phyloP scores from a whole-genome alignment of 2,329 filamentous ascomycete genomes.

The Clonostachys solani region DNA sequence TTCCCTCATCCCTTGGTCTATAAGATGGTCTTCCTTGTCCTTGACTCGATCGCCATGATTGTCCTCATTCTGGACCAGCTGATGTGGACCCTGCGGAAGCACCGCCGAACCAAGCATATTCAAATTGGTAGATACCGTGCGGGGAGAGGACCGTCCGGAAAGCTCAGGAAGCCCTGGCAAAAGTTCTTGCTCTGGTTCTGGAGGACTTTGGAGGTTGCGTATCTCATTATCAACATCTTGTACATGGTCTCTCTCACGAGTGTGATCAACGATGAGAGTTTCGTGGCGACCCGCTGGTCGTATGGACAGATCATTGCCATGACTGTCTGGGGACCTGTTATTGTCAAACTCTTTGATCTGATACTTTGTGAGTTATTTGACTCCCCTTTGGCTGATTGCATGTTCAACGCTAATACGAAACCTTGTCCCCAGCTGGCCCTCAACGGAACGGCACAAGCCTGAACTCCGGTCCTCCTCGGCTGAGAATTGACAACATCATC shows the following conservation, averaged over 20 bases:
- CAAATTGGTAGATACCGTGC: constrained; percentile 21
- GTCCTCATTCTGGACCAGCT: constrained; percentile 25
- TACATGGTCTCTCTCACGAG: constrained; percentile 28
- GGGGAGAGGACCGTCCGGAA: constrained; percentile 21
- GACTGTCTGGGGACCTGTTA: constrained; percentile 31
- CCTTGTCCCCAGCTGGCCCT: constrained; percentile 20
- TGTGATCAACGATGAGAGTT: constrained; percentile 27
- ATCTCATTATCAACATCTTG: constrained; percentile 29
- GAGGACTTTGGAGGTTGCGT: constrained; percentile 26
- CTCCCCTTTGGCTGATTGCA: not conserved
- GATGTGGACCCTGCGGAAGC: constrained; percentile 28
- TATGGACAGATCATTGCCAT: constrained; percentile 33
- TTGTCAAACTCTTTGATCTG: constrained; percentile 31
- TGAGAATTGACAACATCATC: constrained; percentile 32
- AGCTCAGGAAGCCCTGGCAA: constrained; percentile 18
- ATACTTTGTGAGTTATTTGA: constrained; percentile 22
- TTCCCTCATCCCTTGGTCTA: constrained; percentile 30
- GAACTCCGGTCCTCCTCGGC: constrained; percentile 27
- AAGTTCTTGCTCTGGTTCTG: constrained; percentile 22
- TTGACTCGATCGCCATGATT: constrained; percentile 27
- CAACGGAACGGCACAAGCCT: constrained; percentile 27
- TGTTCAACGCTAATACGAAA: constrained; percentile 8
- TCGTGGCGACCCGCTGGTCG: constrained; percentile 25
- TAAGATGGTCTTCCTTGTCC: constrained; percentile 28
- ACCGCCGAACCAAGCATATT: constrained; percentile 21